These are phyloP conservation scores for Termitomyces sp. DNA, from an alignment of 768 basidiomycete genomes.

Conservation along the genomic window DNA sequence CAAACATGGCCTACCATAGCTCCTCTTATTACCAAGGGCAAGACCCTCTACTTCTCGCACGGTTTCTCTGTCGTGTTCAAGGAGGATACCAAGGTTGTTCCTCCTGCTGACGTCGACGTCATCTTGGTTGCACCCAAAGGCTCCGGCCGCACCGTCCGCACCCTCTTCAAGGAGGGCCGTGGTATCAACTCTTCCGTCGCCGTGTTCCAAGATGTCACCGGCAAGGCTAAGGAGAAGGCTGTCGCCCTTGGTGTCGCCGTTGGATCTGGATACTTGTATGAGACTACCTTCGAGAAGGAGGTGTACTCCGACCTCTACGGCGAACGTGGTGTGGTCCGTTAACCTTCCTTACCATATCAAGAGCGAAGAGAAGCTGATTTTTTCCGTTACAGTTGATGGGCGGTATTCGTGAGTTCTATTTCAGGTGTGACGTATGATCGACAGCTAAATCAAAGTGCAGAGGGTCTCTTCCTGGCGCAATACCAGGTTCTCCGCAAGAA, in stretches of 20 bases:
- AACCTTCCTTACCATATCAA: neutral
- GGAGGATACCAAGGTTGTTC: slow-evolving; percentile 91
- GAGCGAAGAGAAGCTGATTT: slow-evolving; percentile 6
- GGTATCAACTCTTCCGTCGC: slow-evolving; percentile 96
- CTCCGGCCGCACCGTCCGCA: slow-evolving; percentile 97
- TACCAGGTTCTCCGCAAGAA: slow-evolving; percentile 97
- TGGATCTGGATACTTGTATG: slow-evolving; percentile 97
- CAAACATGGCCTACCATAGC: slow-evolving; percentile 87
- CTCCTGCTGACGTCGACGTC: slow-evolving; percentile 93
- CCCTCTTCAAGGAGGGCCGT: slow-evolving; percentile 99
- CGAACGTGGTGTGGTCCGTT: slow-evolving; percentile 96
- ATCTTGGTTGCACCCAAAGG: slow-evolving; percentile 99
- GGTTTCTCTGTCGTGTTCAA: slow-evolving; percentile 99
- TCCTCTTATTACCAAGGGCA: slow-evolving; percentile 98
- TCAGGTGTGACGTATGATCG: neutral
- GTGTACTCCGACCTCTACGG: slow-evolving; percentile 99
- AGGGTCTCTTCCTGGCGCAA: slow-evolving; percentile 99
- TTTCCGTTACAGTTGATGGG: slow-evolving; percentile 76
- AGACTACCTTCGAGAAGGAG: slow-evolving; percentile 99
- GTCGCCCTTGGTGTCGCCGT: slow-evolving; percentile 91
- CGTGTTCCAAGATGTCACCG: slow-evolving; percentile 96
- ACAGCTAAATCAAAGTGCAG: slow-evolving; percentile 28
- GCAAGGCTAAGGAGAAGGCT: slow-evolving; percentile 97
- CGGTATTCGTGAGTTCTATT: slow-evolving; percentile 70
- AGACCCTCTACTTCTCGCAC: slow-evolving; percentile 99